Evolutionary conservation across 169 alveolate genomes (phyloP), one percentile per base, ranked within the genome.

Genomic region (Plasmodium gonderi): DNA sequence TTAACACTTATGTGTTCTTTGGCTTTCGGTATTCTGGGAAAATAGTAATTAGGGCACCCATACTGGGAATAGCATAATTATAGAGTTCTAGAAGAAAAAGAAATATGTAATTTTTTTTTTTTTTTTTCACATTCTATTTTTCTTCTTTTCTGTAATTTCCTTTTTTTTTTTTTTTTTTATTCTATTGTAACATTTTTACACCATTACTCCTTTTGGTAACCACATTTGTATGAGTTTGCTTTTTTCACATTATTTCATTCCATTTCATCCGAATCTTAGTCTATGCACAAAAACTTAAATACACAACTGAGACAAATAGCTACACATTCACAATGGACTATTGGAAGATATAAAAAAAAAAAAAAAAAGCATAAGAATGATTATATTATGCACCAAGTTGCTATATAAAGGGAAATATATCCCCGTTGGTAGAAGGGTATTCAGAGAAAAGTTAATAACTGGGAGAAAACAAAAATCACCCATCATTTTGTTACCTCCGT

Each of bases 391-490:
- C 49, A 40, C n/a, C 17, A 42, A 64, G 44, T 38, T 95, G 42
- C 47, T 90, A 9, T 95, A 95, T 33, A 90, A 91, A 47, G 97
- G 97, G 69, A 90, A 87, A 67, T 90, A 82, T 74, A 83, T 94
- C 45, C 97, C 97, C 8, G 79, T 95, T 33, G 97, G 97, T 9
- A 54, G 97, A 40, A 78, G 93, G 11, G 91, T 93, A 68, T 95
- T 92, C 81, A 90, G 96, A 78, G 95, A 95, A 80, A 92, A 91
- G 17, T 77, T 95, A 20, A 44, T 95, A 26, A 91, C 72, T 33
- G 97, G 97, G 5, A 44, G 96, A 72, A 47, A 91, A 36, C 97
- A 95, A 51, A 93, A 92, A 40, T 95, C 96, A 26, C 97, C 97
- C 26, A 95, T 94, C 78, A 95, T 95, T 44, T 77, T 95, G 64